phyloP scores from a whole-genome alignment of 805 yeast species.

The Maudiozyma pseudohumilis region DNA sequence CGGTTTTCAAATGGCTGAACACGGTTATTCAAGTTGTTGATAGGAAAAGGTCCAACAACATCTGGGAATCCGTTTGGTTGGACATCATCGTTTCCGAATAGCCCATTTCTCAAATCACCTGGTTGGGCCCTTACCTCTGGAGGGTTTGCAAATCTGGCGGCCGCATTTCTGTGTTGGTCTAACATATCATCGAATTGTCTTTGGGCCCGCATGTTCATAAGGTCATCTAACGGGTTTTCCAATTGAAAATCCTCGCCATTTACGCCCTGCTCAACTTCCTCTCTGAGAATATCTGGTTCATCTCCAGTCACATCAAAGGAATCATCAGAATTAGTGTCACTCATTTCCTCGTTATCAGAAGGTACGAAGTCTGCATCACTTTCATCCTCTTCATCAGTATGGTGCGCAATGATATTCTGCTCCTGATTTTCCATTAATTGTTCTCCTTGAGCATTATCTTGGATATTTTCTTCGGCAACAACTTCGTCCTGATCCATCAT shows the following conservation, averaged over 20 bases:
- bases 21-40: too few relatives aligned
- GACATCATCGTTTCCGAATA: background rate
- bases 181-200: conserved; percentile 17
- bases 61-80: background rate
- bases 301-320: background rate
- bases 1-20: background rate
- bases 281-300: conserved; percentile 6
- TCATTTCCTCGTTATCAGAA: conserved; percentile 8
- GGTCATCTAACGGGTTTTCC: conserved; percentile 11
- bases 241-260: background rate
- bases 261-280: conserved; percentile 10
- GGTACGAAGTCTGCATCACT: conserved; percentile 23
- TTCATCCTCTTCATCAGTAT: conserved; percentile 19
- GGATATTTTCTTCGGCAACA: conserved; percentile 12
- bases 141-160: conserved; percentile 1
- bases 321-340: conserved; percentile 3
- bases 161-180: conserved; percentile 9
- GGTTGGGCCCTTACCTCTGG: background rate
- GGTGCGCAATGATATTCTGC: conserved; percentile 3
- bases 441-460: conserved; percentile 8
- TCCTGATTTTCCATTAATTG: conserved; percentile 3
- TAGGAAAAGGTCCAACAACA: background rate
- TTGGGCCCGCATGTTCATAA: conserved; percentile 19
- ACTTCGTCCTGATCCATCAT: background rate
- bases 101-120: too few relatives aligned